A percentile compares a stretch with the other conserved stretches of the same genome.
Conservation (phyloP, 345 rosid species). For the Punica granatum region DNA sequence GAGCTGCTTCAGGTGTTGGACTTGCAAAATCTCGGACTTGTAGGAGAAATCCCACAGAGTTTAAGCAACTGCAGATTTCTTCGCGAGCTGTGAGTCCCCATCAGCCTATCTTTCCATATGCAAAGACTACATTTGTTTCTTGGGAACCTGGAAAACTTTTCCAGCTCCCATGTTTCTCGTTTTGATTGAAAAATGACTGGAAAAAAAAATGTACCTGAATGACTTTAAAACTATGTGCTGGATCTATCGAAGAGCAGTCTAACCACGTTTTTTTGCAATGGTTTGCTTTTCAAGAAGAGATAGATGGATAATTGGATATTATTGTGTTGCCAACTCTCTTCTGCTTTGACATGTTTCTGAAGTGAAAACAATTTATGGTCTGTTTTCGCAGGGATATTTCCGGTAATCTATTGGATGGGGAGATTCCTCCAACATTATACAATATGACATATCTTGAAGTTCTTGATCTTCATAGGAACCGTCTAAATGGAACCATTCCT, state of each 20-base stretch:
- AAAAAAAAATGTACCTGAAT: too few relatives aligned
- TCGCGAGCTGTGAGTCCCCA: slow-evolving; percentile 69
- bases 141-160: neutral
- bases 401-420: slow-evolving; percentile 61
- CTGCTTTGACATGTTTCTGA: neutral
- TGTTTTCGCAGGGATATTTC: slow-evolving; percentile 81
- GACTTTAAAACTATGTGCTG: too few relatives aligned
- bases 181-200: neutral
- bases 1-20: slow-evolving; percentile 66
- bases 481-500: slow-evolving; percentile 62
- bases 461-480: slow-evolving; percentile 65
- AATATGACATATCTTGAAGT: slow-evolving; percentile 68
- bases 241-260: neutral
- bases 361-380: neutral
- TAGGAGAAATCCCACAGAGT: slow-evolving; percentile 52
- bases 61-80: slow-evolving; percentile 71
- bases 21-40: slow-evolving; percentile 68
- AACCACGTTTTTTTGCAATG: neutral
- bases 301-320: slow-evolving; percentile 1
- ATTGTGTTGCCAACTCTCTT: neutral
- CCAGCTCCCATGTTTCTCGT: neutral
- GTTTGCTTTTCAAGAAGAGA: neutral
- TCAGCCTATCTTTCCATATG: neutral
- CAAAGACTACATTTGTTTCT: neutral
- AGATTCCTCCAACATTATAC: slow-evolving; percentile 48